A percentile compares a stretch with the other conserved stretches of the same genome.
These are phyloP conservation scores for Kodamaea suecica DNA, from an alignment of 1,139 yeast species.

Conservation along the genomic window DNA sequence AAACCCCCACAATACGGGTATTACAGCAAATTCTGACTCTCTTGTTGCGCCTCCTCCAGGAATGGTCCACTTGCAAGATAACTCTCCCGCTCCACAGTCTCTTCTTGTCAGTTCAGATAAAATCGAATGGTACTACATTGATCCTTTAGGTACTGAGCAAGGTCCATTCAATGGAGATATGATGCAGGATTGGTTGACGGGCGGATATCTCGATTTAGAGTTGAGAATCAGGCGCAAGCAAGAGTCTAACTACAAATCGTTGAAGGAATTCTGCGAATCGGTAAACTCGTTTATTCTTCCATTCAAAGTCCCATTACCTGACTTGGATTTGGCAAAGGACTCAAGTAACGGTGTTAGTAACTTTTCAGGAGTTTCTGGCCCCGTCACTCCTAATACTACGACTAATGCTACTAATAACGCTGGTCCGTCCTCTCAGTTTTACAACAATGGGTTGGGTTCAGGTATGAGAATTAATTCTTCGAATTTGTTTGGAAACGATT, in stretches of 20 bases:
- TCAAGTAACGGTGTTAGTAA: no score
- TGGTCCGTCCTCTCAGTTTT: slow-evolving; percentile 4
- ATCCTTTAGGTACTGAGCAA: slow-evolving; percentile 66
- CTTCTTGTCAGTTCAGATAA: slow-evolving; percentile 29
- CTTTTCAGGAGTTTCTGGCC: background rate
- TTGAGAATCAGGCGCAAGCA: slow-evolving; percentile 57
- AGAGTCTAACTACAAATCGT: slow-evolving; percentile 37
- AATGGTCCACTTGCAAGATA: slow-evolving; percentile 10
- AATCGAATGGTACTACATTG: slow-evolving; percentile 70
- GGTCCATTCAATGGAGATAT: slow-evolving; percentile 75
- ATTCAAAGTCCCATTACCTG: slow-evolving; percentile 1
- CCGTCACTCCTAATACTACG: background rate
- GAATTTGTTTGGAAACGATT: slow-evolving; percentile 27
- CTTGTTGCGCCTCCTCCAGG: slow-evolving; percentile 21
- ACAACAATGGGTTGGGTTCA: slow-evolving; percentile 19
- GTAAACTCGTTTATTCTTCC: slow-evolving; percentile 57
- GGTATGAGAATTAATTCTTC: slow-evolving; percentile 24
- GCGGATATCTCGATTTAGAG: slow-evolving; percentile 57
- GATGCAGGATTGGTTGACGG: slow-evolving; percentile 78
- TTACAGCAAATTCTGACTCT: slow-evolving; percentile 1
- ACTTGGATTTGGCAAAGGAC: no score
- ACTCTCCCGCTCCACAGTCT: no score
- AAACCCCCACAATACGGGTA: no score
- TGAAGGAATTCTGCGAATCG: slow-evolving; percentile 44
- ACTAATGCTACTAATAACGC: background rate